Evolutionary conservation across 805 yeast genomes (phyloP).

Genomic region (Saturnispora hagleri): DNA sequence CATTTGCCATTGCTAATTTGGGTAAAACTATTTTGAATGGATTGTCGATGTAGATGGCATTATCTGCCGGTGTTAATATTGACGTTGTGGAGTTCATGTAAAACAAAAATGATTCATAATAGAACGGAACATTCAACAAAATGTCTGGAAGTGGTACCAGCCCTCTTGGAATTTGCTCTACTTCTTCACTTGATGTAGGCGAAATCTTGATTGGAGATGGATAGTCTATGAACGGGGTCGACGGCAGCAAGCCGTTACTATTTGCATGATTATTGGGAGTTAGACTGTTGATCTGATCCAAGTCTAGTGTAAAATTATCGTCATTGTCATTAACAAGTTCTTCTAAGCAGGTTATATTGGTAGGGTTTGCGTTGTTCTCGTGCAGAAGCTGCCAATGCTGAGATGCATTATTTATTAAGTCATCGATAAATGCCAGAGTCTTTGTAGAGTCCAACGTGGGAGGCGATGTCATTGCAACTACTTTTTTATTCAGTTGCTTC

Average conservation of each 20-base stretch:
- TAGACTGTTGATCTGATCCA: constrained; percentile 7
- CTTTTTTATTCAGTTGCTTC: background rate
- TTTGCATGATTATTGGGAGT: background rate
- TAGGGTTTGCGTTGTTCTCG: background rate
- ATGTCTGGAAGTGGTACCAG: constrained; percentile 51
- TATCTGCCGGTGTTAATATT: constrained; percentile 58
- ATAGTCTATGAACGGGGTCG: constrained; percentile 14
- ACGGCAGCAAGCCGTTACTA: background rate
- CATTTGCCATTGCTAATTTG: constrained; percentile 52
- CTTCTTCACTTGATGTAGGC: constrained; percentile 13
- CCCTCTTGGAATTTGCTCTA: constrained; percentile 27
- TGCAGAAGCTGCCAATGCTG: constrained; percentile 1
- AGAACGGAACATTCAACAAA: constrained; percentile 48
- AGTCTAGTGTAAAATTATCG: constrained; percentile 14
- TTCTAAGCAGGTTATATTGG: background rate
- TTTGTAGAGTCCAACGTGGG: background rate
- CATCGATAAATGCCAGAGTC: constrained; percentile 12
- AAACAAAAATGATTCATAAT: constrained; percentile 52
- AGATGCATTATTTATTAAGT: constrained; percentile 13
- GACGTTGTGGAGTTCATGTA: constrained; percentile 53
- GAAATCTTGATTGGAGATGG: constrained; percentile 5
- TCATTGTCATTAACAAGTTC: background rate
- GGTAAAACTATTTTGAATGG: constrained; percentile 64
- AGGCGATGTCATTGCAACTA: background rate
- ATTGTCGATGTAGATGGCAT: constrained; percentile 48